A percentile compares a stretch with the other conserved stretches of the same genome.
Evolutionary conservation across 106 monocot genomes (phyloP).

Genomic region (Acorus calamus): DNA sequence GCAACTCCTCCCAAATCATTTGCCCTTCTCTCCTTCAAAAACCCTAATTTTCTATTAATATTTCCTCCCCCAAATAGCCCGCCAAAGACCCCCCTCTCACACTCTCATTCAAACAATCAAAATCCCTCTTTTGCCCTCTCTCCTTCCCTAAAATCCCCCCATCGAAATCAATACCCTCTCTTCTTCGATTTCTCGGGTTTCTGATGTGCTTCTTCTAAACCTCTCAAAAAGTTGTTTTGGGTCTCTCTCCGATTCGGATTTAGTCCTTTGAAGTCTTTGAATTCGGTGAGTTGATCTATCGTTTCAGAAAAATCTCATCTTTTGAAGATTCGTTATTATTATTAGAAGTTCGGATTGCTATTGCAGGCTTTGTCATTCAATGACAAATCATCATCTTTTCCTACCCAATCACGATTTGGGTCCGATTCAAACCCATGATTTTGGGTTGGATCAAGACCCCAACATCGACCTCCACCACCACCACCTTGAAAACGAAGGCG

Average conservation of each 20-base stretch:
- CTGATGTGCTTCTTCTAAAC: neutral
- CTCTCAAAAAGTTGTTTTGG: neutral
- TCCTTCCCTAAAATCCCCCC: neutral
- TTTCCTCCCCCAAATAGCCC: no score
- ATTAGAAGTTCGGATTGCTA: no score
- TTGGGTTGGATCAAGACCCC: constrained; percentile 40
- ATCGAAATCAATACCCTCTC: neutral
- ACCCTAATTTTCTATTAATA: no score
- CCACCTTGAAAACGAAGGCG: constrained; percentile 8
- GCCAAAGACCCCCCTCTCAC: neutral
- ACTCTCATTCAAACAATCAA: neutral
- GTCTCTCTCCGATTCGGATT: neutral
- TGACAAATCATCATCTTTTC: constrained; percentile 80
- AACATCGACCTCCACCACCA: constrained; percentile 16
- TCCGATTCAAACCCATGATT: constrained; percentile 30
- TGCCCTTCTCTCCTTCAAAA: no score
- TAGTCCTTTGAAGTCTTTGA: no score
- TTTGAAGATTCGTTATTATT: no score
- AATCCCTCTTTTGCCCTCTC: constrained; percentile 4
- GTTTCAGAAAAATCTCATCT: no score
- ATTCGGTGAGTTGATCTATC: no score
- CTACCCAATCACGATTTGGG: constrained; percentile 53
- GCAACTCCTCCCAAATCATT: neutral
- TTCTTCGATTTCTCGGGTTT: neutral
- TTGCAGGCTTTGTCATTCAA: constrained; percentile 1